A percentile compares a stretch with the other conserved stretches of the same genome.
Conservation (phyloP, 78 protist species). For the Tieghemostelium lacteum region DNA sequence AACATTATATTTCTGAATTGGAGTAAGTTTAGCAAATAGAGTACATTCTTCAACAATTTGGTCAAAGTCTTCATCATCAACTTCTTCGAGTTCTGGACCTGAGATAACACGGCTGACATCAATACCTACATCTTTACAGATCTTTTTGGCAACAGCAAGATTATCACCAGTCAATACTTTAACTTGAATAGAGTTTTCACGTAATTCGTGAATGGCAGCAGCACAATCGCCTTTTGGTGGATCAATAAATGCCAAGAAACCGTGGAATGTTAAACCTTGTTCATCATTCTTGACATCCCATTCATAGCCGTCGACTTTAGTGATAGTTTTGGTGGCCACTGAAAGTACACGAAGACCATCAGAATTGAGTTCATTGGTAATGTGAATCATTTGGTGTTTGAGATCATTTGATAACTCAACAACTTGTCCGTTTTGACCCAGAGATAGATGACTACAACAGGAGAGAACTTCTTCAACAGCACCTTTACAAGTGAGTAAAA, state of each 20-base stretch:
- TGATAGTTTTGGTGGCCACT: constrained; percentile 43
- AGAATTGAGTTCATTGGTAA: constrained; percentile 47
- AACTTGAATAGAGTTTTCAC: constrained; percentile 47
- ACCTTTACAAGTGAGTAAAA: constrained; percentile 47
- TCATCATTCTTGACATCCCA: constrained; percentile 54
- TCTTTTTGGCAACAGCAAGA: constrained; percentile 78
- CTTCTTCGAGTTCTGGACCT: constrained; percentile 60
- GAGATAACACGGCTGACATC: constrained; percentile 49
- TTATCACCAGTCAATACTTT: constrained; percentile 84
- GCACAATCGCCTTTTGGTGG: constrained; percentile 79
- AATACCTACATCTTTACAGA: constrained; percentile 74
- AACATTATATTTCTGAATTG: constrained; percentile 78
- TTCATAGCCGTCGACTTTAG: not conserved
- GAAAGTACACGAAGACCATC: constrained; percentile 74
- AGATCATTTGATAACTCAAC: not conserved
- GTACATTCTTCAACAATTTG: constrained; percentile 47
- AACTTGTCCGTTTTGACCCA: not conserved
- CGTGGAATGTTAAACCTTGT: constrained; percentile 15
- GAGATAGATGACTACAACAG: constrained; percentile 34
- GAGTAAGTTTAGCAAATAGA: constrained; percentile 63
- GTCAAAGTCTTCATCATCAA: constrained; percentile 45
- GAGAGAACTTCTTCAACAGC: constrained; percentile 69
- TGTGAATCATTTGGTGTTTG: not conserved
- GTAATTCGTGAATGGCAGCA: constrained; percentile 26
- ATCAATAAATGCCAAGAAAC: constrained; percentile 65